Evolutionary conservation across 768 basidiomycete species (phyloP).

Genomic region (Pleurotus citrinopileatus): DNA sequence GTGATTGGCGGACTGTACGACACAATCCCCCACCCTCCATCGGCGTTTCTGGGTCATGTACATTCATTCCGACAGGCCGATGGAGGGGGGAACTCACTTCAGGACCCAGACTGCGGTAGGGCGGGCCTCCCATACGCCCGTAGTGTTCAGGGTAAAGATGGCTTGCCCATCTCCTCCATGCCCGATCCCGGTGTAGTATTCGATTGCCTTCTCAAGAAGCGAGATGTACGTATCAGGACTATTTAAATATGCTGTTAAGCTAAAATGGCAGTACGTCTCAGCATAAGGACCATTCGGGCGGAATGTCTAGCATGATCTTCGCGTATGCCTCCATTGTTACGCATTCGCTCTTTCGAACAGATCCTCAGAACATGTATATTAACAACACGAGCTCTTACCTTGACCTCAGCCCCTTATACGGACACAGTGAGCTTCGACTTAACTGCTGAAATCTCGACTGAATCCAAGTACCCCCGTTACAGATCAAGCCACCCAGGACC

Average conservation of each 20-base stretch:
- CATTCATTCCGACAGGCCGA: constrained; percentile 43
- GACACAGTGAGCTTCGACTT: constrained; percentile 31
- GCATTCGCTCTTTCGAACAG: constrained; percentile 55
- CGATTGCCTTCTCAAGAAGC: constrained; percentile 51
- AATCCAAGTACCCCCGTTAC: not conserved
- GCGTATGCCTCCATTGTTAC: constrained; percentile 65
- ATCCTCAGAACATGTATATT: constrained; percentile 35
- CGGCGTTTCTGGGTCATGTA: constrained; percentile 30
- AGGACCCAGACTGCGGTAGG: constrained; percentile 44
- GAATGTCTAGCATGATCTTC: constrained; percentile 61
- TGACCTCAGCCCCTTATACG: constrained; percentile 56
- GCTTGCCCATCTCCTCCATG: constrained; percentile 36
- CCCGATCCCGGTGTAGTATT: constrained; percentile 62
- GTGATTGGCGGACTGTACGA: constrained; percentile 46
- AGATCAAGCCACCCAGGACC: constrained; percentile 36
- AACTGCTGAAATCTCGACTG: not conserved
- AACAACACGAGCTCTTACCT: constrained; percentile 57
- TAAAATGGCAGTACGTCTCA: constrained; percentile 23
- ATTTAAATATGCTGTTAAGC: constrained; percentile 21
- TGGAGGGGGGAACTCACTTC: constrained; percentile 47
- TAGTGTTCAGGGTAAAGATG: constrained; percentile 42
- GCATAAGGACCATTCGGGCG: constrained; percentile 45
- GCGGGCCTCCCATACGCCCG: constrained; percentile 52
- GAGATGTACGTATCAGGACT: constrained; percentile 30
- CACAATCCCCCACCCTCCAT: constrained; percentile 53